Evolutionary conservation across 192 early-diverging fungal genomes (phyloP), one percentile per base, ranked within the genome.

Genomic region (Backusella tuberculispora): DNA sequence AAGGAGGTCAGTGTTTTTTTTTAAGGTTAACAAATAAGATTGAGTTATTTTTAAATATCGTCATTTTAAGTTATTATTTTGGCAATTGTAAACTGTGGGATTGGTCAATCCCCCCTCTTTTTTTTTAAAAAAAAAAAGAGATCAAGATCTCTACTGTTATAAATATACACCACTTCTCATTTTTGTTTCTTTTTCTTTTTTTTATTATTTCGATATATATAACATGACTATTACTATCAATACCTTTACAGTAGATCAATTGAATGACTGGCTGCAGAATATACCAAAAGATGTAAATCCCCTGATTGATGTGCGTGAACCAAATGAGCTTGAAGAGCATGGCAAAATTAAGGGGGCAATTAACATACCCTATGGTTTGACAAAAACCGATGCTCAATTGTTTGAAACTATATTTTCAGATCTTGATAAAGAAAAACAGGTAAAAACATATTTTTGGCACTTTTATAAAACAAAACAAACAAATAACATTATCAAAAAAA

Each of bases 251-350:
- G 53, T 60, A 19, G 9, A 60, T 9, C 53, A 60, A 60, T 26
- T 60, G 13, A 60, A 26, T 60, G 53, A 60, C 53, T 60, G 53
- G 53, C 26, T 60, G 53, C 53, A 60, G 53, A 24, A 60, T 26
- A 60, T 19, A 13, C 53, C 53, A 60, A 60, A 26, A 24, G 21
- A 10, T 60, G 53, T 60, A 24, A 60, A 60, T 60, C 26, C 43
- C n/a, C 19, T 70, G 68, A 45, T 70, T 15, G 68, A 70, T 45
- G 44, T 70, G 15, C 68, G 68, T 45, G 68, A 70, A 45, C 68
- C 44, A 12, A 34, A 9, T 48, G 68, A 70, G 45, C 17, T 44
- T 14, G 68, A 70, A 70, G 45, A 46, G 19, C 42, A 45, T 46
- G 68, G 44, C 42, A 67, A 67, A 67, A 19, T 70, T 29, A 42